Evolutionary conservation across 257 asterid genomes (phyloP), one percentile per base, ranked within the genome.

Genomic region (Nicotiana attenuata): DNA sequence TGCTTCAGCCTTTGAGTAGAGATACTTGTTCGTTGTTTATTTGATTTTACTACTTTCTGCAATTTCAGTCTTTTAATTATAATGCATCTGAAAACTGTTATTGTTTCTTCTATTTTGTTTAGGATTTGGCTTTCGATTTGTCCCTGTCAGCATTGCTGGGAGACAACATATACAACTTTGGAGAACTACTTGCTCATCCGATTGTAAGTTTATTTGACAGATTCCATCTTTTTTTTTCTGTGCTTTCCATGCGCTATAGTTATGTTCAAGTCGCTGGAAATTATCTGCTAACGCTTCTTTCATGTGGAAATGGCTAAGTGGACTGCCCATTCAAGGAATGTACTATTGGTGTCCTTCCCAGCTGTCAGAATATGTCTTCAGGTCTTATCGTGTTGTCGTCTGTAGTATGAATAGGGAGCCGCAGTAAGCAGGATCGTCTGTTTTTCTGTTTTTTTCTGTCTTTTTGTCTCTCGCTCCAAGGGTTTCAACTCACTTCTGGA

Each of bases 151-250:
- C 86, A 63, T 66, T 84, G 53, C 76, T 84, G 77, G 86, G 86
- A 57, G 86, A 84, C 63, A 80, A 80, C 66, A 84, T 84, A 69
- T 84, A 84, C 84, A 84, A 84, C 84, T 84, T 84, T n/a, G 86
- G 86, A n/a, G 86, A 84, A 65, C 83, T 84, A 10, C 86, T 84
- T 38, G 86, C 86, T 19, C 86, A 84, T 80, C 86, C 84, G n/a
- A 82, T 82, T 15, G 86, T 84, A 84, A 84, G 86, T 17, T 61
- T 31, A 53, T n/a, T 26, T 60, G 33, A 31, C 33, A 6, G 13
- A 76, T 41, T 64, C 28, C 31, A 5, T 76, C 64, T 53, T 26
- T 63, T 75, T 75, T 26, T 28, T 64, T 77, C 20, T 80, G 10
- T 28, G 19, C 45, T 29, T 9, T 61, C 19, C 57, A 61, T 41